Evolutionary conservation across 441 rosid genomes (phyloP).

Genomic region (Brassica balearica): DNA sequence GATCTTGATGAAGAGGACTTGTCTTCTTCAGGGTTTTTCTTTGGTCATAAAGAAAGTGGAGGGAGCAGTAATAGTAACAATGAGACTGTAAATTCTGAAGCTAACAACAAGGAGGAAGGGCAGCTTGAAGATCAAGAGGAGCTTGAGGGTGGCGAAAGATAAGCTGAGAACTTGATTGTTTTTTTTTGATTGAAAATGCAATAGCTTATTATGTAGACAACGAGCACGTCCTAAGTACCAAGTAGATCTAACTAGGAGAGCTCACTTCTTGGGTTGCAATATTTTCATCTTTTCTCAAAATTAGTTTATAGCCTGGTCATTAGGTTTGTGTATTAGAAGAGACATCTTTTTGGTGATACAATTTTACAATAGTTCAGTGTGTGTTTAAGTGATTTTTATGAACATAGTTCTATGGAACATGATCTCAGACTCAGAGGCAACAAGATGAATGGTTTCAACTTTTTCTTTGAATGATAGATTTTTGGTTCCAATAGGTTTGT

Average conservation of each 20-base stretch:
- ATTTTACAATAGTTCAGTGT: slow-evolving; percentile 12
- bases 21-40: slow-evolving; percentile 72
- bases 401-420: not conserved
- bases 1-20: slow-evolving; percentile 80
- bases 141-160: slow-evolving; percentile 70
- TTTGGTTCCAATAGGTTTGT: not conserved
- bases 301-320: slow-evolving; percentile 19
- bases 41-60: slow-evolving; percentile 44
- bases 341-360: slow-evolving; percentile 1
- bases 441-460: not conserved
- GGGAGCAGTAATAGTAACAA: slow-evolving; percentile 51
- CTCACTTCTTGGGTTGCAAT: slow-evolving; percentile 24
- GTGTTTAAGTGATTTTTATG: not conserved
- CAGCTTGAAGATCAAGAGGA: slow-evolving; percentile 94
- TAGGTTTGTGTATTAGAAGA: slow-evolving; percentile 31
- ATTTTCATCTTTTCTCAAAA: not conserved
- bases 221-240: slow-evolving; percentile 9
- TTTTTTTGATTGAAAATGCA: slow-evolving; percentile 26
- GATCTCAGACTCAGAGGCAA: slow-evolving; percentile 1
- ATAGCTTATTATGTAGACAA: slow-evolving; percentile 18
- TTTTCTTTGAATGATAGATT: not conserved
- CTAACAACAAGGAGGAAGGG: slow-evolving; percentile 77
- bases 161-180: not conserved
- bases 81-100: slow-evolving; percentile 66
- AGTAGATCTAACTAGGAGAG: slow-evolving; percentile 38